Evolutionary conservation across 257 asterid genomes (phyloP), one percentile per base, ranked within the genome.

Genomic region (Nicotiana undulata): DNA sequence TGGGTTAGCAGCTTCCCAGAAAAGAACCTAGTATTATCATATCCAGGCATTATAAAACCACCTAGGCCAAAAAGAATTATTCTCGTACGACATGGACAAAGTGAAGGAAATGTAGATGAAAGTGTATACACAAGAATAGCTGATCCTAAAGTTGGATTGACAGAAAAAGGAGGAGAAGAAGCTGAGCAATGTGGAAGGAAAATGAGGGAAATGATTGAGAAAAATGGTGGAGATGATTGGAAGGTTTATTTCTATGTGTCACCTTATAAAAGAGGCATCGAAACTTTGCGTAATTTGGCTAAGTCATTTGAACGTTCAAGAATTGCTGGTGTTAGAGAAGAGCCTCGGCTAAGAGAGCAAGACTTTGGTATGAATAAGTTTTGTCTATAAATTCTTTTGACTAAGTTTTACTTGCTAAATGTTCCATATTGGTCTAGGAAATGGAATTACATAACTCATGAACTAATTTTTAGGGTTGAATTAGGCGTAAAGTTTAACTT

Each of bases 261-360:
- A 8, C 96, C 96, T 18, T 93, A 93, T 37, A 70, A 49, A 5
- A 88, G 96, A 63, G 86, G 92, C 0, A 81, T 90, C 4, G 90
- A 91, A 81, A 91, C 95, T n/a, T 66, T 89, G 77, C 70, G 95
- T 0, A 89, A 88, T 90, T 85, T 93, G 86, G 97, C 97, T 0
- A 87, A 87, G 89, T 85, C 93, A 15, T 93, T 90, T 84, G 91
- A 89, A 1, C 88, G 85, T 75, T 86, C 92, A 2, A 88, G 96
- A 80, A 93, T 93, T 81, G 97, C 90, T 60, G 97, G 97, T 51
- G 89, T 93, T 24, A 86, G 97, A 81, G 97, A 91, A 86, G 97
- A 93, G 75, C 97, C 95, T 2, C 86, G 97, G 31, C 63, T 91
- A 84, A 88, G 96, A 81, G 97, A 93, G 77, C 97, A 91, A 77